Conservation (phyloP, 495 filamentous ascomycete genomes). For the Achaetomiella virescens region DNA sequence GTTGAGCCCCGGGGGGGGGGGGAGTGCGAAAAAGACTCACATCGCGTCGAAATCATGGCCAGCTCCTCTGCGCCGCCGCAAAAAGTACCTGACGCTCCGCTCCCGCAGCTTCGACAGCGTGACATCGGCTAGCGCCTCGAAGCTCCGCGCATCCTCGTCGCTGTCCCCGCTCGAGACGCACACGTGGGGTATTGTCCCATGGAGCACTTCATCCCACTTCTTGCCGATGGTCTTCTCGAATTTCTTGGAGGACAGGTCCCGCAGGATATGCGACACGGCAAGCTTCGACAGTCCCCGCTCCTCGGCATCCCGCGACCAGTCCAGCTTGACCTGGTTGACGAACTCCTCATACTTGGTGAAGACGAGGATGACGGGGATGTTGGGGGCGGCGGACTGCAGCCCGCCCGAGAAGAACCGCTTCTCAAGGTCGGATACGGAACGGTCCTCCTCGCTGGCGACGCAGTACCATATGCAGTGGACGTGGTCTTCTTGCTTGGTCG, state of each 20-base stretch:
- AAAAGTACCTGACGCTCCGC: conserved; percentile 19
- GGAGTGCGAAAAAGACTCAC: conserved; percentile 8
- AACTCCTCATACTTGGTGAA: conserved; percentile 32
- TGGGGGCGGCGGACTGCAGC: conserved; percentile 2
- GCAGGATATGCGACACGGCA: conserved; percentile 23
- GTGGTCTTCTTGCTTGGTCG: conserved; percentile 1
- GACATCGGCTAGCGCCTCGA: conserved; percentile 12
- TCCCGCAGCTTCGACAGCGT: conserved; percentile 20
- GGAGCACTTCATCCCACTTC: conserved; percentile 19
- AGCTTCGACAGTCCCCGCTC: conserved; percentile 22
- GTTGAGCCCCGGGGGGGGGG: not conserved
- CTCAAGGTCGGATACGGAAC: conserved; percentile 15
- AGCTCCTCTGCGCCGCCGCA: conserved; percentile 25
- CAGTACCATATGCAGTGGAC: conserved; percentile 32
- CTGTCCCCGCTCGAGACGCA: conserved; percentile 17
- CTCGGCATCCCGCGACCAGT: conserved; percentile 19
- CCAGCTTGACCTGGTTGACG: conserved; percentile 18
- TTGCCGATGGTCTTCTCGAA: conserved; percentile 20
- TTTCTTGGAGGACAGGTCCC: conserved; percentile 18
- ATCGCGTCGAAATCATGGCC: conserved; percentile 18
- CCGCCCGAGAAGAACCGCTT: conserved; percentile 17
- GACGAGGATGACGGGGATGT: conserved; percentile 19
- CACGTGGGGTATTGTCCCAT: conserved; percentile 10
- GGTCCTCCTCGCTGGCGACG: conserved; percentile 19
- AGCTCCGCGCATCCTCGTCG: conserved; percentile 17